phyloP scores from a whole-genome alignment of 257 asterid genomes.

The Petunia secreta region DNA sequence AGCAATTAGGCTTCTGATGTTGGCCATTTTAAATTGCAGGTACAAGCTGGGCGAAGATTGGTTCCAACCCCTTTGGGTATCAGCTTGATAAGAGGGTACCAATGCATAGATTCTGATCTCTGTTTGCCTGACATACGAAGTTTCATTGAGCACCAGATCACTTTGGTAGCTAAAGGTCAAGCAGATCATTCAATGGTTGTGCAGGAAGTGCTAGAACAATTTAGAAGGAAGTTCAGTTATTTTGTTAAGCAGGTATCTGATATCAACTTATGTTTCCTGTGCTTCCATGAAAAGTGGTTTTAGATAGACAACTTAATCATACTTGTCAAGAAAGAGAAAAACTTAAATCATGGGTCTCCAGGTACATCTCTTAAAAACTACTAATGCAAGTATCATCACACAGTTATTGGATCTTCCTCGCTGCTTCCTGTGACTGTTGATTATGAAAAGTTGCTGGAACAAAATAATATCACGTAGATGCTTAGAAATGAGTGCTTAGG shows the following conservation, averaged over 20 bases:
- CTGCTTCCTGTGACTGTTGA: not conserved
- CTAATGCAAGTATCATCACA: not conserved
- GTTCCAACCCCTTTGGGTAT: conserved; percentile 87
- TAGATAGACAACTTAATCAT: not conserved
- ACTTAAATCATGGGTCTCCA: conserved; percentile 1
- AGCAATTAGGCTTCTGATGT: not conserved
- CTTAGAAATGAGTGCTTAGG: not conserved
- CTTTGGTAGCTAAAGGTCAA: conserved; percentile 93
- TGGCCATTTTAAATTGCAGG: conserved; percentile 50
- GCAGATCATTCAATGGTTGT: conserved; percentile 81
- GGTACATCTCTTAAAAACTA: conserved; percentile 10
- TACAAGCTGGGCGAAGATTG: conserved; percentile 83
- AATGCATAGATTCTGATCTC: conserved; percentile 87
- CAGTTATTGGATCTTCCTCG: conserved; percentile 6
- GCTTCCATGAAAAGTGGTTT: not conserved
- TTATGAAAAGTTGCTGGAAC: not conserved
- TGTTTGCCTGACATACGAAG: conserved; percentile 92
- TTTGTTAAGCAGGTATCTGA: conserved; percentile 77
- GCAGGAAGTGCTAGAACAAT: conserved; percentile 82
- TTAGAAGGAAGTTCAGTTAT: conserved; percentile 78
- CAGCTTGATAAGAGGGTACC: conserved; percentile 93
- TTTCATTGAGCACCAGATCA: conserved; percentile 90
- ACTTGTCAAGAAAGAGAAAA: not conserved
- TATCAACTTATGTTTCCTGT: not conserved
- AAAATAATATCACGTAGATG: not conserved